Base-by-base conservation (phyloP, 257 asterid species). In the Ocimum tenuiflorum region DNA sequence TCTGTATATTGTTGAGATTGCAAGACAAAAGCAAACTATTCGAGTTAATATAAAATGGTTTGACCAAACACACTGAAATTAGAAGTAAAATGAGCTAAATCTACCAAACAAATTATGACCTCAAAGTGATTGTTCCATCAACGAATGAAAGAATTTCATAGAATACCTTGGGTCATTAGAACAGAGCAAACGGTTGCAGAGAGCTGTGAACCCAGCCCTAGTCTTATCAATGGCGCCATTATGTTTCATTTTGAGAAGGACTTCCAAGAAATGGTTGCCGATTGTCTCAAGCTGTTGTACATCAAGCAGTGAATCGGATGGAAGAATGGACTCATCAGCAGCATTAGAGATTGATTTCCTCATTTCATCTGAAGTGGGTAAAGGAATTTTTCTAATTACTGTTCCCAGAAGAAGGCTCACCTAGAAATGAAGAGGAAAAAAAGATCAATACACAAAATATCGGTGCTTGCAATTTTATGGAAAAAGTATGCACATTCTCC, bases 151-250 rank as follows among this genome's bases (percentile, higher is more conserved):
- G 23, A 59, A 67, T 14, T 43, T 49, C 31, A 73, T 45, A 36
- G 64, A 59, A 54, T 78, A 92, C 99, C 97, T 84, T 53, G 95
- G 85, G 77, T 92, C 95, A 71, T 92, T 75, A 39, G 99, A 92
- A 73, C 96, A 92, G 59, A 92, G 97, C 76, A 92, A 76, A 62
- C 95, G 97, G 77, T 92, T 92, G 84, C 99, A 92, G 53, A 92
- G 87, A 43, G 99, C 99, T 39, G 99, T 89, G 76, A 92, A 92
- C 66, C 99, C 99, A 47, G 99, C 99, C 82, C 99, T 82, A 41
- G 99, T 92, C 80, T 92, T 92, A 80, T 92, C 99, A 65, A 92
- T 89, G 60, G 99, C 99, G 45, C 99, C 99, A 68, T 71, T 92
- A 63, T 92, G 99, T 81, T 92, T 92, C 99, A 92, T 87, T 86